These are phyloP conservation scores for Saccharomyces pastorianus DNA, from an alignment of 1,139 yeast species.

Conservation along the genomic window DNA sequence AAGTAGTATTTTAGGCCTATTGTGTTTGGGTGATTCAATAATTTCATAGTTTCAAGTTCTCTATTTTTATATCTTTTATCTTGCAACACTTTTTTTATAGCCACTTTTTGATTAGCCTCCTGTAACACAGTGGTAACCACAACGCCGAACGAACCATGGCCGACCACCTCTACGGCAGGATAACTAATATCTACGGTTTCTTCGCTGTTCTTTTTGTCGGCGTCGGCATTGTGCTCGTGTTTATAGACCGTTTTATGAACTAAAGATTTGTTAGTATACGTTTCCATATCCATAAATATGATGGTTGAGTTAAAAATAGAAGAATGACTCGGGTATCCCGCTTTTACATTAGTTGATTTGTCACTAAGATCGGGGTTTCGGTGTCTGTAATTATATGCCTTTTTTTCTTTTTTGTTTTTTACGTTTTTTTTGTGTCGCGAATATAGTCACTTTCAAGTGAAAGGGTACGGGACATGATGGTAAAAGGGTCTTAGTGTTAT, in stretches of 20 bases:
- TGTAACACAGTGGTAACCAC: constrained; percentile 79
- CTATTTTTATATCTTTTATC: constrained; percentile 94
- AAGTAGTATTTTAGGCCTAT: constrained; percentile 84
- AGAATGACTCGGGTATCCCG: neutral
- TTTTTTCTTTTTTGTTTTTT: neutral
- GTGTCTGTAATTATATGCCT: neutral
- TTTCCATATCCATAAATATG: constrained; percentile 6
- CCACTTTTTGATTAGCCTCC: constrained; percentile 73
- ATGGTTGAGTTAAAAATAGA: neutral
- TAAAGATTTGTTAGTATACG: constrained; percentile 7
- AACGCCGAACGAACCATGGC: constrained; percentile 96
- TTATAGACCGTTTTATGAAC: constrained; percentile 5
- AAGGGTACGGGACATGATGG: neutral
- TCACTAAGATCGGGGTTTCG: neutral
- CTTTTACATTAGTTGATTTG: no score
- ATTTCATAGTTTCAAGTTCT: constrained; percentile 91
- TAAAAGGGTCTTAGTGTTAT: no score
- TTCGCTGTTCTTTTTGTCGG: neutral
- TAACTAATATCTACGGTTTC: constrained; percentile 29
- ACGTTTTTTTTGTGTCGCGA: neutral
- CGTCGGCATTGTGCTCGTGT: neutral
- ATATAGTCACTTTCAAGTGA: no score
- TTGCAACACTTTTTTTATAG: constrained; percentile 89
- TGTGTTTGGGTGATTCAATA: constrained; percentile 71
- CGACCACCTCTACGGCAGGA: constrained; percentile 60